Evolutionary conservation across 176 grass and related monocot genomes (phyloP).

Genomic region (Aechmea fasciata): DNA sequence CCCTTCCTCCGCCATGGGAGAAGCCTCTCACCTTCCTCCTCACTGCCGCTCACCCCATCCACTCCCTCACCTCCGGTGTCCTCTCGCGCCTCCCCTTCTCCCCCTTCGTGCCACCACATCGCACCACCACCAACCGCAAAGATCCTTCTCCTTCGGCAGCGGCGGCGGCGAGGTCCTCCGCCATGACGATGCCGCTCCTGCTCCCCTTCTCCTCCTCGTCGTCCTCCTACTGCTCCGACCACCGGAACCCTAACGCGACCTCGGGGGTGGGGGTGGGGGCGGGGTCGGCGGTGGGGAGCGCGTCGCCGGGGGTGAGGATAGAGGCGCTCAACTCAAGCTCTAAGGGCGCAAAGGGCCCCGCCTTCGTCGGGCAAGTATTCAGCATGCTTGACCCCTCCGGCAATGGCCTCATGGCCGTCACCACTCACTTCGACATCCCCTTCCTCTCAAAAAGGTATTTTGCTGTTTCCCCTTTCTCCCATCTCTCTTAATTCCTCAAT

Average conservation of each 20-base stretch:
- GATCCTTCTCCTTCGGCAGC: not conserved
- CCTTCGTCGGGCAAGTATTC: conserved; percentile 91
- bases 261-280: not conserved
- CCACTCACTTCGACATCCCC: conserved; percentile 63
- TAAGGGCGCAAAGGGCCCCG: conserved; percentile 36
- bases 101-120: not conserved
- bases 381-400: conserved; percentile 93
- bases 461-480: not conserved
- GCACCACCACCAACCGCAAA: not conserved
- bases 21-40: conserved; percentile 9
- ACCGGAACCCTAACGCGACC: not conserved
- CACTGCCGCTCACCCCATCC: conserved; percentile 6
- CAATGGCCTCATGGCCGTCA: conserved; percentile 92
- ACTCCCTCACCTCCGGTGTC: conserved; percentile 26
- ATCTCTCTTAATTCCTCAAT: not conserved
- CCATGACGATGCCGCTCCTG: conserved; percentile 5
- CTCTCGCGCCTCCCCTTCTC: conserved; percentile 22
- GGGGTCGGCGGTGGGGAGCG: conserved; percentile 21
- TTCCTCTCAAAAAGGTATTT: conserved; percentile 69
- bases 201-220: not conserved
- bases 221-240: conserved; percentile 19
- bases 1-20: not conserved
- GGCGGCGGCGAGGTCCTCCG: not conserved
- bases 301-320: conserved; percentile 29
- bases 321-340: conserved; percentile 26